Evolutionary conservation across 2,329 filamentous ascomycete genomes (phyloP), one percentile per base, ranked within the genome.

Genomic region (Daldinia eschscholtzii): DNA sequence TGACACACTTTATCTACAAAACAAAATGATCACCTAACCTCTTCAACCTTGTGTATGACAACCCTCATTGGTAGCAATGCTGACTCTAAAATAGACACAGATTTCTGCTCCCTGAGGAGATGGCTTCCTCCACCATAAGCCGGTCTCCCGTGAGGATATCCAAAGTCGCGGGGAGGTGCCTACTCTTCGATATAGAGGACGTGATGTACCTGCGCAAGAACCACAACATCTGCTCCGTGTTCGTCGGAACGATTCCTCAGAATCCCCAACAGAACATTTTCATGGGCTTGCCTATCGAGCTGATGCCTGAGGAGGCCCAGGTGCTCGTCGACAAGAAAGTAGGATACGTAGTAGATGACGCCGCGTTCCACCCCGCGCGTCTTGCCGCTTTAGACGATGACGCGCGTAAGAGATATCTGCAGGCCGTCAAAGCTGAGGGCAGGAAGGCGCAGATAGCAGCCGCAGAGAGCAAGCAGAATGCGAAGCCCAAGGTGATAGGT

Each of bases 181-280:
- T 98, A 68, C 85, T 99, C 73, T 98, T 98, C 84, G 93, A 97
- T 79, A 88, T 93, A 75, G 88, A 94, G 77, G 89, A 90, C 71
- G 91, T 94, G 67, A 90, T 92, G 75, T 87, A 91, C 79, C 85
- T 97, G 70, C 92, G 96, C 72, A 89, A 92, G 70, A 85, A 89
- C 75, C 88, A 97, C 82, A 90, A 93, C 79, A 93, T 97, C 75
- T 94, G 92, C 76, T 94, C 94, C 70, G 91, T 96, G 35, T 86
- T 97, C 62, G 90, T 93, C 67, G 96, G 96, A 64, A 94, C 93
- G 6, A 89, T 97, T 33, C 95, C 96, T 1, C 94, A 98, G 81
- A 91, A 93, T 64, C 94, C 94, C 5, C 95, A 97, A 74, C 96
- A 99, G 81, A 98, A 97, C 81, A 88, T 97, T 65, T 98, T 98